Percentiles rank a stretch among this genome's conserved stretches.
These are phyloP conservation scores for Bipolaris cookei DNA, from an alignment of 2,329 filamentous ascomycete species.

Conservation along the genomic window DNA sequence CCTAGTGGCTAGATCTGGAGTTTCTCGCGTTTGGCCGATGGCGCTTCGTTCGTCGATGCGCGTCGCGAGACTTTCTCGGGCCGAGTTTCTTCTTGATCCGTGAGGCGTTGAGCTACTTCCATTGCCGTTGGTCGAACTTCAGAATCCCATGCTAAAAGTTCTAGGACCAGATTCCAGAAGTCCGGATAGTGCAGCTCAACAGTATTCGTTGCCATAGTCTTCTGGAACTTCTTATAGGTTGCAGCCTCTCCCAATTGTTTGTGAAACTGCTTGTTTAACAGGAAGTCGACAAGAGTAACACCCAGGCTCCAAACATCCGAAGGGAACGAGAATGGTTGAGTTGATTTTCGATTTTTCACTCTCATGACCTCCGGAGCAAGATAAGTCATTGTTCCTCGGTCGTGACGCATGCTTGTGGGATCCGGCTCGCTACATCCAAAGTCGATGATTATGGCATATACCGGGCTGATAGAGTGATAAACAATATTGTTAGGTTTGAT, in stretches of 20 bases:
- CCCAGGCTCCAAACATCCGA: slow-evolving; percentile 5
- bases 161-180: neutral
- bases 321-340: neutral
- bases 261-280: neutral
- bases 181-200: neutral
- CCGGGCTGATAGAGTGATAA: neutral
- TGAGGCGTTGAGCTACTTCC: slow-evolving; percentile 1
- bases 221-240: neutral
- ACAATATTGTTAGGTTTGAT: slow-evolving; percentile 6
- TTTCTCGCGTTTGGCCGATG: neutral
- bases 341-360: neutral
- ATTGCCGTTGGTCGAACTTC: slow-evolving; percentile 4
- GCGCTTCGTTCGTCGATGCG: neutral
- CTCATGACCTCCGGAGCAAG: slow-evolving; percentile 5
- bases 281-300: slow-evolving; percentile 3
- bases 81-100: neutral
- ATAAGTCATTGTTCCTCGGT: slow-evolving; percentile 3
- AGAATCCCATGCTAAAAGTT: slow-evolving; percentile 4
- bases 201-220: neutral
- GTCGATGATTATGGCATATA: slow-evolving; percentile 6
- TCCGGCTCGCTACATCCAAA: neutral
- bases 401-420: neutral
- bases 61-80: neutral
- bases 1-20: neutral
- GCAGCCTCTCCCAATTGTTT: neutral